These are phyloP conservation scores for Trichoderma sp. DNA, from an alignment of 2,329 filamentous ascomycete species.

Conservation along the genomic window DNA sequence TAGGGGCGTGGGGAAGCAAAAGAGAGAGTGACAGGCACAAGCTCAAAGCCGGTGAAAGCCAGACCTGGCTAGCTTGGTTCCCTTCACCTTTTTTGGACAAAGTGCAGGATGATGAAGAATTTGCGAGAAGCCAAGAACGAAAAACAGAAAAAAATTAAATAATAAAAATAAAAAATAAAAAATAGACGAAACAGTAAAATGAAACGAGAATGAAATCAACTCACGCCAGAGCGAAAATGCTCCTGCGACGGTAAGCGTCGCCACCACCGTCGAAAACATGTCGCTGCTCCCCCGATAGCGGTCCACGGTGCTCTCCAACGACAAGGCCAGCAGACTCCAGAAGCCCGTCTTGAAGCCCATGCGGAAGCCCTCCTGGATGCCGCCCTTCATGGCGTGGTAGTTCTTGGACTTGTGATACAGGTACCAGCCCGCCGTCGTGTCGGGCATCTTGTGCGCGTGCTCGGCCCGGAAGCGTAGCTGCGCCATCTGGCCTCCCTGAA, in stretches of 20 bases:
- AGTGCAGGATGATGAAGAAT: not conserved
- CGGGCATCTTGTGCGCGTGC: conserved; percentile 91
- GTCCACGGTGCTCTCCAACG: conserved; percentile 76
- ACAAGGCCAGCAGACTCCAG: conserved; percentile 74
- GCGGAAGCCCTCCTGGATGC: conserved; percentile 73
- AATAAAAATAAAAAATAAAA: not conserved
- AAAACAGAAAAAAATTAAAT: not conserved
- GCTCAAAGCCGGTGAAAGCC: conserved; percentile 14
- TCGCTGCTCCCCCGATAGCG: conserved; percentile 69
- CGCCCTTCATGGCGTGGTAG: conserved; percentile 79
- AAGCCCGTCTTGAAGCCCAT: conserved; percentile 71
- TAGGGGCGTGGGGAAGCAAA: not conserved
- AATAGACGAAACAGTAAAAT: not conserved
- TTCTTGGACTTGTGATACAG: conserved; percentile 99
- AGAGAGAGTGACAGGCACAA: not conserved
- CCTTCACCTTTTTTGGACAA: conserved; percentile 5
- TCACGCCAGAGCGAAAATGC: conserved; percentile 84
- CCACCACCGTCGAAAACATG: conserved; percentile 76
- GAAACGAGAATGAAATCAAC: conserved; percentile 31
- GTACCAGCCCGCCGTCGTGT: conserved; percentile 84
- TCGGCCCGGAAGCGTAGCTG: conserved; percentile 89
- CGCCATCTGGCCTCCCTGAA: conserved; percentile 71
- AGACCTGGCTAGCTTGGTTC: not conserved
- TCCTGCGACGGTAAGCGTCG: conserved; percentile 81
- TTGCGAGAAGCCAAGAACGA: not conserved